phyloP scores from a whole-genome alignment of 2,329 filamentous ascomycete species.

The Trichoderma lentiforme region DNA sequence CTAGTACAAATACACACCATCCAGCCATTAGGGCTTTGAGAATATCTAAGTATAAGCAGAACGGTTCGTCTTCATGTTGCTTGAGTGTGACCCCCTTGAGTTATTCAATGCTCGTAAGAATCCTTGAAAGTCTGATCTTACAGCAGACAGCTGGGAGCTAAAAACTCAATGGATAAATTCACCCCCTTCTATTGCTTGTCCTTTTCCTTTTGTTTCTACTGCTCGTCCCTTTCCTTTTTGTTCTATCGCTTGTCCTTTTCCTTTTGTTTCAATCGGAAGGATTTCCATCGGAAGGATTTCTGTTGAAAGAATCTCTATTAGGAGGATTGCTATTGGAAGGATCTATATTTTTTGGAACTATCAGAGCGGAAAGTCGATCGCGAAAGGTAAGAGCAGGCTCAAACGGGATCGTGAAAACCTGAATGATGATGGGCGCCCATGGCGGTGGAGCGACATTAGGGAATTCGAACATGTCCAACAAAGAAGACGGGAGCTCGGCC shows the following conservation, averaged over 20 bases:
- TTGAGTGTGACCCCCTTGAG: neutral
- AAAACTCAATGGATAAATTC: neutral
- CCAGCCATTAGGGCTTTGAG: neutral
- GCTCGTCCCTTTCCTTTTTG: neutral
- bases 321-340: neutral
- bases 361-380: neutral
- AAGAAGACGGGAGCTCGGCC: neutral
- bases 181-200: neutral
- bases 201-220: neutral
- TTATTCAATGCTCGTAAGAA: neutral
- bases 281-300: neutral
- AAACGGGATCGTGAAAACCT: neutral
- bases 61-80: neutral
- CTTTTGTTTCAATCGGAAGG: neutral
- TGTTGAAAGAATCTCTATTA: no score
- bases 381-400: slow-evolving; percentile 3
- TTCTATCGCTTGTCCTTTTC: no score
- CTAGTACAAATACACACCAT: neutral
- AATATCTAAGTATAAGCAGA: neutral
- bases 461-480: slow-evolving; percentile 2
- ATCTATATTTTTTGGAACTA: neutral
- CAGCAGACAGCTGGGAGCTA: neutral
- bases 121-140: neutral
- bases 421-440: neutral
- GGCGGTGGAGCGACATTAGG: neutral